Evolutionary conservation across 305 asterid species (phyloP).

Genomic region (Vinca major): DNA sequence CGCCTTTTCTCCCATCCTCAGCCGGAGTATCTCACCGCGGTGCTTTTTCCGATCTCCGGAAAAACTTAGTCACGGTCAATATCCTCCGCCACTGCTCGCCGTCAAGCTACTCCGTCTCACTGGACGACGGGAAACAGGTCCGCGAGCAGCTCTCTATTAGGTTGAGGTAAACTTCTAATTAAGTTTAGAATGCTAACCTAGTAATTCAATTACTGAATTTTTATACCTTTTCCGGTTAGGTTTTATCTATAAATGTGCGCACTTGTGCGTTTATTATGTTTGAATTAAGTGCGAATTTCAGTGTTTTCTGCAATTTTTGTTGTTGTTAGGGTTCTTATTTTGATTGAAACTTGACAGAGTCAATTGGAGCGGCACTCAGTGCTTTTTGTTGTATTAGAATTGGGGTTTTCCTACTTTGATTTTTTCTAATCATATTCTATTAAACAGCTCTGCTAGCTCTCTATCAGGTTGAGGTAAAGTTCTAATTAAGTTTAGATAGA

Average conservation of each 20-base stretch:
- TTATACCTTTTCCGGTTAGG: no score
- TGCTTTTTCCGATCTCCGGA: neutral
- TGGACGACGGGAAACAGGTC: neutral
- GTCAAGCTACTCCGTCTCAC: neutral
- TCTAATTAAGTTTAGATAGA: neutral
- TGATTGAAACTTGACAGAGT: no score
- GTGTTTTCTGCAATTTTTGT: no score
- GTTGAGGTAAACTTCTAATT: slow-evolving; percentile 2
- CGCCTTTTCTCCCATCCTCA: neutral
- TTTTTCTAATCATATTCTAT: no score
- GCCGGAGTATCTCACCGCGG: neutral
- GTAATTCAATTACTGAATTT: neutral
- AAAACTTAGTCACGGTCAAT: neutral
- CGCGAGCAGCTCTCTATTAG: slow-evolving; percentile 1
- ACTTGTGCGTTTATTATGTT: no score
- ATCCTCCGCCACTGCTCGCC: neutral
- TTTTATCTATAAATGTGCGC: no score
- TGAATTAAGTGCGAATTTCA: no score
- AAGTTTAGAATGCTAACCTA: neutral
- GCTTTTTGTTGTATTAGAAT: no score
- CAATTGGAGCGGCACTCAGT: no score
- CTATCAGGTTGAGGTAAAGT: slow-evolving; percentile 6
- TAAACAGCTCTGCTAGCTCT: neutral
- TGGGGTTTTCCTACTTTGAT: no score
- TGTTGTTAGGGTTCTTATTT: no score